Conservation (phyloP, 129 eudicot species). For the Cynara cardunculus region DNA sequence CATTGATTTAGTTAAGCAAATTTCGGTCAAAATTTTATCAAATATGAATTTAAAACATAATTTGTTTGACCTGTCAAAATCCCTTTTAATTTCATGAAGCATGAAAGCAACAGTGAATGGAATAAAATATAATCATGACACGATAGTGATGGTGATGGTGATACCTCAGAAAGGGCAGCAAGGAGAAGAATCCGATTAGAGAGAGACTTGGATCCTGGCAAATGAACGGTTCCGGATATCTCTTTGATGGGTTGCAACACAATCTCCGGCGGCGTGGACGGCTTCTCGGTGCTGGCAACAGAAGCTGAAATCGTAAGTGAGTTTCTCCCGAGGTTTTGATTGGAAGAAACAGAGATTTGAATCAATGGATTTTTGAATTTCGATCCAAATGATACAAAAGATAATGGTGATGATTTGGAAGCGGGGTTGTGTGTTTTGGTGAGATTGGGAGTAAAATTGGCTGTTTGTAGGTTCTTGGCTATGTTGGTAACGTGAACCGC, state of each 20-base stretch:
- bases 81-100: neutral
- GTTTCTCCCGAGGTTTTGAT: conserved; percentile 6
- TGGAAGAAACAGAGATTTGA: conserved; percentile 28
- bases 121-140: neutral
- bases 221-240: conserved; percentile 74
- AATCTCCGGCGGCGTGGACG: conserved; percentile 70
- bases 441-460: conserved; percentile 23
- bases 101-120: neutral
- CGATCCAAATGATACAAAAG: conserved; percentile 42
- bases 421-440: conserved; percentile 15
- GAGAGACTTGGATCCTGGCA: conserved; percentile 90
- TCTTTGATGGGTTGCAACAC: conserved; percentile 91
- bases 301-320: conserved; percentile 46
- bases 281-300: conserved; percentile 68
- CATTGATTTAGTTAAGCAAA: neutral
- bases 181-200: conserved; percentile 89
- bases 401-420: conserved; percentile 31
- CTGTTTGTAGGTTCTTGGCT: conserved; percentile 3
- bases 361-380: conserved; percentile 37
- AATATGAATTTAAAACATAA: neutral
- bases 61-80: neutral
- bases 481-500: conserved; percentile 26
- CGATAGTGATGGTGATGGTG: neutral
- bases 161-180: conserved; percentile 87
- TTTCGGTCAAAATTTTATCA: neutral